Evolutionary conservation across 73 alveolate species (phyloP).

Genomic region (Paramecium pentaurelia): DNA sequence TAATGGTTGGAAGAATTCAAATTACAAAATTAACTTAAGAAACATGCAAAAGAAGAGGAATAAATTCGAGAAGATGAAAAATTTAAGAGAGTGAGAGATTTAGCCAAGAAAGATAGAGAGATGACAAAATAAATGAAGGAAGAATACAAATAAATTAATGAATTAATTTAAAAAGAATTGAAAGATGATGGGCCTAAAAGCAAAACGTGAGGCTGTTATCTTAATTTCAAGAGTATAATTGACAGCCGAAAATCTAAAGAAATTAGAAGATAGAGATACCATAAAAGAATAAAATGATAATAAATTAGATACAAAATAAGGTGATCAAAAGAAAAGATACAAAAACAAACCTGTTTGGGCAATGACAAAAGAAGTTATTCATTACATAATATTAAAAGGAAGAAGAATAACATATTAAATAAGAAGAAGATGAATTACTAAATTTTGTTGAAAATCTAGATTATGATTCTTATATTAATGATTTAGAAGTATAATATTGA

Average conservation of each 20-base stretch:
- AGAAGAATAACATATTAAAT: conserved; percentile 65
- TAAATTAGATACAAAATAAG: background rate
- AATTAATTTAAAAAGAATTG: conserved; percentile 28
- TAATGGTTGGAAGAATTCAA: conserved; percentile 29
- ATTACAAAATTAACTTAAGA: too few species aligned
- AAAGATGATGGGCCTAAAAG: background rate
- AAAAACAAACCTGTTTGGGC: conserved; percentile 85
- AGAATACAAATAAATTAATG: conserved; percentile 46
- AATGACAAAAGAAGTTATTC: conserved; percentile 67
- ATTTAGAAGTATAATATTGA: conserved; percentile 73
- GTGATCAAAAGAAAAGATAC: conserved; percentile 47
- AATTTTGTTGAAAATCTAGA: conserved; percentile 81
- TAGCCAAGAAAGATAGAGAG: conserved; percentile 59
- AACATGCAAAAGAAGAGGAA: conserved; percentile 64
- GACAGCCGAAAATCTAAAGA: conserved; percentile 75
- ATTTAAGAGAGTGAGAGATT: conserved; percentile 57
- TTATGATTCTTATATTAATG: conserved; percentile 86
- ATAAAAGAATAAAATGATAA: background rate
- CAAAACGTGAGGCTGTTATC: background rate
- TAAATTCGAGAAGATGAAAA: conserved; percentile 54
- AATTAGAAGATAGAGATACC: conserved; percentile 37
- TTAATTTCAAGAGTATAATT: conserved; percentile 48
- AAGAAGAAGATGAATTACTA: conserved; percentile 57
- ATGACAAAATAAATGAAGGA: conserved; percentile 61
- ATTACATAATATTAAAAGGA: background rate